Evolutionary conservation across 1,139 yeast species (phyloP).

Genomic region (Debaryomycetaceae sp.): DNA sequence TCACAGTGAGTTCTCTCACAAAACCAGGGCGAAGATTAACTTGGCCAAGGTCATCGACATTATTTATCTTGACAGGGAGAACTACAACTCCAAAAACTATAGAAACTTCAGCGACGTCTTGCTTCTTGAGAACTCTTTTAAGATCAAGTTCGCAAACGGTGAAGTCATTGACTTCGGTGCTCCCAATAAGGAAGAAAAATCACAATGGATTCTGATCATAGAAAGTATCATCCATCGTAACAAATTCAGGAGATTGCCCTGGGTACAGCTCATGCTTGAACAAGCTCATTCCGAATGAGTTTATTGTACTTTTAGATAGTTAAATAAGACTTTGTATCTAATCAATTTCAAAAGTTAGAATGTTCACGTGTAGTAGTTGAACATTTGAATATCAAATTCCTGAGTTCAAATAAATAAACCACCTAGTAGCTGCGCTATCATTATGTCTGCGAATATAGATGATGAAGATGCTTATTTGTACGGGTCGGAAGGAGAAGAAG

Average conservation of each 20-base stretch:
- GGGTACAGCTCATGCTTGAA: slow-evolving; percentile 56
- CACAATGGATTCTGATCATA: slow-evolving; percentile 52
- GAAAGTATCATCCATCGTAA: slow-evolving; percentile 53
- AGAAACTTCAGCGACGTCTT: slow-evolving; percentile 65
- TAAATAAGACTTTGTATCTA: neutral
- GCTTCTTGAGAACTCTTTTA: slow-evolving; percentile 61
- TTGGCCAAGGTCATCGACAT: slow-evolving; percentile 57
- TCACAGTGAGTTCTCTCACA: slow-evolving; percentile 58
- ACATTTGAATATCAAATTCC: too few relatives aligned
- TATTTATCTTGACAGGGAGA: slow-evolving; percentile 46
- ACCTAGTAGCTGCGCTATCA: neutral
- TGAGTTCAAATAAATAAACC: neutral
- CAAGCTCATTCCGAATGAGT: slow-evolving; percentile 3
- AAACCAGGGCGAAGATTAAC: slow-evolving; percentile 66
- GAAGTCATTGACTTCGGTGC: slow-evolving; percentile 71
- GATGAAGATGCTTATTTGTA: slow-evolving; percentile 86
- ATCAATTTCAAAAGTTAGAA: too few relatives aligned
- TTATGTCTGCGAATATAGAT: slow-evolving; percentile 36
- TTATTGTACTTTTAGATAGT: slow-evolving; percentile 1
- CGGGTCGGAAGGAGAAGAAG: slow-evolving; percentile 62
- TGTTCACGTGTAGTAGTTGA: neutral
- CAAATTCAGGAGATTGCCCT: slow-evolving; percentile 60
- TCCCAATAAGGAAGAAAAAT: slow-evolving; percentile 52
- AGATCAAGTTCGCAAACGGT: slow-evolving; percentile 60
- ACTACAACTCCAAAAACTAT: slow-evolving; percentile 29